Evolutionary conservation across 768 basidiomycete species (phyloP).

Genomic region (Lepiota subincarnata): DNA sequence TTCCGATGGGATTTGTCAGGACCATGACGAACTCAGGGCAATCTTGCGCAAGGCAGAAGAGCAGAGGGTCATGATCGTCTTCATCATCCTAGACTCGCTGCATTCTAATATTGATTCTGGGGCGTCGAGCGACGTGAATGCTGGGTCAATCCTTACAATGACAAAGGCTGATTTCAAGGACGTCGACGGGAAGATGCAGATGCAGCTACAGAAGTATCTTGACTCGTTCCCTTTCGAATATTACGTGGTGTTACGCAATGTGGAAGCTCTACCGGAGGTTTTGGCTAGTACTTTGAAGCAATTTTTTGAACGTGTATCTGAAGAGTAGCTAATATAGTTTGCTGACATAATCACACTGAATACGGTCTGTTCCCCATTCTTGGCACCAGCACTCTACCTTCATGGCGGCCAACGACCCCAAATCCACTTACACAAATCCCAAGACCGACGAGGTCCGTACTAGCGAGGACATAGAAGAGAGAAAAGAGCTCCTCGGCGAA

Average conservation of each 20-base stretch:
- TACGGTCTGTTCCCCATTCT: no score
- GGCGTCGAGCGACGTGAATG: slow-evolving; percentile 24
- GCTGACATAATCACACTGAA: background rate
- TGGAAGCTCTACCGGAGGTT: slow-evolving; percentile 89
- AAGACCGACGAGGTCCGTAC: background rate
- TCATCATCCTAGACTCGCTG: slow-evolving; percentile 91
- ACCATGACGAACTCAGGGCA: slow-evolving; percentile 81
- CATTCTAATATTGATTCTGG: slow-evolving; percentile 30
- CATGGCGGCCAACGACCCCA: background rate
- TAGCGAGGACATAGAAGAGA: slow-evolving; percentile 25
- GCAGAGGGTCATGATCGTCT: slow-evolving; percentile 92
- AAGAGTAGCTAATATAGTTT: slow-evolving; percentile 42
- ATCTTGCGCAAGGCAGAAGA: slow-evolving; percentile 82
- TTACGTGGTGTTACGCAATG: slow-evolving; percentile 87
- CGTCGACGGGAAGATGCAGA: slow-evolving; percentile 76
- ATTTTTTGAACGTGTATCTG: slow-evolving; percentile 84
- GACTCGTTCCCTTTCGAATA: slow-evolving; percentile 99
- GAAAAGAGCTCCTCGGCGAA: slow-evolving; percentile 35
- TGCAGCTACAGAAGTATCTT: slow-evolving; percentile 84
- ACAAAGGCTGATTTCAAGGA: slow-evolving; percentile 86
- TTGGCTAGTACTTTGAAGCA: slow-evolving; percentile 85
- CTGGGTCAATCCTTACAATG: slow-evolving; percentile 88
- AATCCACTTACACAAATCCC: background rate
- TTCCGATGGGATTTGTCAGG: slow-evolving; percentile 98
- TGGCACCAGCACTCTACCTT: background rate